Evolutionary conservation across 2,329 filamentous ascomycete genomes (phyloP).

Genomic region (Coleophoma cylindrospora): DNA sequence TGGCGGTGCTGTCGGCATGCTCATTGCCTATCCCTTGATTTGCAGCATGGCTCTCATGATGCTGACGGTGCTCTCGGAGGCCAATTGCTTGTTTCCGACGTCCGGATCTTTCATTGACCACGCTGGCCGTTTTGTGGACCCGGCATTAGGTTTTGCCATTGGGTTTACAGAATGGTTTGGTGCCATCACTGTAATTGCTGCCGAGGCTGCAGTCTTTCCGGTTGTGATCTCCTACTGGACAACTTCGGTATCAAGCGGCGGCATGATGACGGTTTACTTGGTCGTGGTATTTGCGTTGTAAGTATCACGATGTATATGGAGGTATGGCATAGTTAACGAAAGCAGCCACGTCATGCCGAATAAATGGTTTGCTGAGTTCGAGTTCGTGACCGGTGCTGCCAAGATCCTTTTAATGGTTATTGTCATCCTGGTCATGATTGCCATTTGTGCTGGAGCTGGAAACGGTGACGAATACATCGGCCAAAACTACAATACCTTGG

Average conservation of each 20-base stretch:
- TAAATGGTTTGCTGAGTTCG: not conserved
- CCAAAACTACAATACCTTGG: not conserved
- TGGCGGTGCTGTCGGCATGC: not conserved
- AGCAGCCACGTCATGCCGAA: not conserved
- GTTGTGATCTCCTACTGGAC: not conserved
- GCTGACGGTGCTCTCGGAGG: not conserved
- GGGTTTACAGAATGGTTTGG: constrained; percentile 2
- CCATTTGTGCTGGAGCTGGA: not conserved
- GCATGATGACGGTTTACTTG: not conserved
- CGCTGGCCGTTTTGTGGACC: not conserved
- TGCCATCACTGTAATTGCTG: not conserved
- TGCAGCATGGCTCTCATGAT: not conserved
- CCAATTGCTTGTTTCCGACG: not conserved
- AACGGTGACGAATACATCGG: not conserved
- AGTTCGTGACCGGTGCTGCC: not conserved
- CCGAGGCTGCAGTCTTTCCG: not conserved
- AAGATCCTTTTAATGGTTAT: not conserved
- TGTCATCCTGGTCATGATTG: not conserved
- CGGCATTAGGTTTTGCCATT: not conserved
- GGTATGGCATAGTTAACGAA: too few relatives aligned
- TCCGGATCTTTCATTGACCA: not conserved
- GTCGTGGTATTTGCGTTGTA: not conserved
- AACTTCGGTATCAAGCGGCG: not conserved
- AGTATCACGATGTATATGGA: too few relatives aligned
- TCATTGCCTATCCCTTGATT: not conserved